Base-by-base conservation (phyloP, 2,329 filamentous ascomycete species). In the Curvularia sp. region DNA sequence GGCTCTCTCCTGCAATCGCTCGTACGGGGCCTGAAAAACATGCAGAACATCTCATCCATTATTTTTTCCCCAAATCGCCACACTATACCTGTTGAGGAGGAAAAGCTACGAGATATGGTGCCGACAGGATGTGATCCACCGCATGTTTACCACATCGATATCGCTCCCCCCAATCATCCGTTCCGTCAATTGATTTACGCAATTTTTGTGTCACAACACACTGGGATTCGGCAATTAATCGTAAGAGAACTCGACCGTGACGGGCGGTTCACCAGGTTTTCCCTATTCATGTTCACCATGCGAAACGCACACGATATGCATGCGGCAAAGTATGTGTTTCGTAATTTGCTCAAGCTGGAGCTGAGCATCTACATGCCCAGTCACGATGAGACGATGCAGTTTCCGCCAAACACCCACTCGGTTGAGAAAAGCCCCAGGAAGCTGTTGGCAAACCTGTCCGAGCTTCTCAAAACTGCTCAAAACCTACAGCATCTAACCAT, bases 101-200 rank as follows among this genome's bases (percentile, higher is more conserved):
- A 66, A 30, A 35, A 35, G 38, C 73, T 26, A 28, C 12, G 12
- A 22, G 65, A 69, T 26, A 42, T 74, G 3, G 44, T 74, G n/a
- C 68, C 70, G 8, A 50, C 58, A 50, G 60, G 57, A 18, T 47
- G 18, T 22, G 13, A 28, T n/a, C 51, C 55, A 0, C 15, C n/a
- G 10, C 4, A 31, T 6, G 5, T 24, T 3, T 1, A 22, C n/a
- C 13, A 18, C 1, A 39, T 20, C 20, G 39, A 50, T 1, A 50
- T 44, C 12, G 55, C 58, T 26, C 15, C 20, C 1, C 41, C 48
- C 1, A 47, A 69, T 7, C 67, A 71, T 35, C 67, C 70, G 10
- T 68, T 75, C 46, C 70, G 71, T 50, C 64, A 69, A 30, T 54
- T 75, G 1, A 69, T 75, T 26, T 67, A 62, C 0, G 73, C 70